Evolutionary conservation across 1,139 yeast genomes (phyloP).

Genomic region (Kodamaea sp.): DNA sequence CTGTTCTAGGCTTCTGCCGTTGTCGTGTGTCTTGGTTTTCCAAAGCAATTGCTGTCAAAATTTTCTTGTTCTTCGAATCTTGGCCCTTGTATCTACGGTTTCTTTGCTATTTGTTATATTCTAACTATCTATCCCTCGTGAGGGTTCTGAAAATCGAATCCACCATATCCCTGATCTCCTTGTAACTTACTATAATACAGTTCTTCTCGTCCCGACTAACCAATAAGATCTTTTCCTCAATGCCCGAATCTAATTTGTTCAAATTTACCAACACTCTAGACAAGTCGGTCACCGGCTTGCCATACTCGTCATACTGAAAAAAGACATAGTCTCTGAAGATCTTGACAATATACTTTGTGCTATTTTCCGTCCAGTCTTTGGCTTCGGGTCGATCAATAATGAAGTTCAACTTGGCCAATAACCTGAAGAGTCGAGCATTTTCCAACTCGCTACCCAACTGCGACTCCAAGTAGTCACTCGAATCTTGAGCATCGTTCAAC

Average conservation of each 20-base stretch:
- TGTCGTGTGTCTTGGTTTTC: too few relatives aligned
- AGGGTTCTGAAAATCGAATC: conserved; percentile 71
- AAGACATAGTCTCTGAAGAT: conserved; percentile 84
- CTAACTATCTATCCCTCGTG: conserved; percentile 17
- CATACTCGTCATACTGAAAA: conserved; percentile 77
- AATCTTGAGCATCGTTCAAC: conserved; percentile 57
- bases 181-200: conserved; percentile 78
- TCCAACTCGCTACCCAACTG: conserved; percentile 76
- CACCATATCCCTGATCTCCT: conserved; percentile 72
- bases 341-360: conserved; percentile 72
- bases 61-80: too few relatives aligned
- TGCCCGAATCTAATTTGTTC: conserved; percentile 91
- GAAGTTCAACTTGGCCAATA: conserved; percentile 78
- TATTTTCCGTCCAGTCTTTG: conserved; percentile 67
- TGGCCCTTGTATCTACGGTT: too few relatives aligned
- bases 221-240: conserved; percentile 77
- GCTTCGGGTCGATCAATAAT: conserved; percentile 73
- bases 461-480: conserved; percentile 66
- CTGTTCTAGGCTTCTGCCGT: too few relatives aligned
- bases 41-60: too few relatives aligned
- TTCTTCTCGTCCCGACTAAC: conserved; percentile 82
- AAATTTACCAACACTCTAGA: conserved; percentile 77
- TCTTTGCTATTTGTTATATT: background rate
- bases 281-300: conserved; percentile 77
- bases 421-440: conserved; percentile 82